These are phyloP conservation scores for Xylariaceae sp. DNA, from an alignment of 2,329 filamentous ascomycete genomes.

Conservation along the genomic window DNA sequence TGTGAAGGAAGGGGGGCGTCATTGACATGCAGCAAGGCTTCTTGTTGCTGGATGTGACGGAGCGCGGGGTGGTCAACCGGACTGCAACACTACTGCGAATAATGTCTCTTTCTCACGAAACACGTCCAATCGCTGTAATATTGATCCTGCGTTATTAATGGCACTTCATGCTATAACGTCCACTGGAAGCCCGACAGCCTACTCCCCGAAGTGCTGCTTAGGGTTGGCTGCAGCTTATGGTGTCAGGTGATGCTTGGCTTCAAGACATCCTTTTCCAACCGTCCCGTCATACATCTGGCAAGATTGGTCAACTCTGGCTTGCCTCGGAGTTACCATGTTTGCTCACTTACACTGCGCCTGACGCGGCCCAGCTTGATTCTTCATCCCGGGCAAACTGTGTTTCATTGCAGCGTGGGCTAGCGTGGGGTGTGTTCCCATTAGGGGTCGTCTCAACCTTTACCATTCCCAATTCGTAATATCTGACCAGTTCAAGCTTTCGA, in stretches of 20 bases:
- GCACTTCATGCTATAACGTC: too few relatives aligned
- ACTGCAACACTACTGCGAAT: slow-evolving; percentile 15
- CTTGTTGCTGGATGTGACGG: not conserved
- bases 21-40: slow-evolving; percentile 7
- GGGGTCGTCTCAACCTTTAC: slow-evolving; percentile 11
- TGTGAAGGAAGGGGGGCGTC: slow-evolving; percentile 16
- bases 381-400: slow-evolving; percentile 15
- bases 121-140: slow-evolving; percentile 9
- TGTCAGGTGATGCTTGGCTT: slow-evolving; percentile 20
- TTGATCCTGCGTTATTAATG: slow-evolving; percentile 19
- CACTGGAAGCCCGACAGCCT: slow-evolving; percentile 3
- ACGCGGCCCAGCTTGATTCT: slow-evolving; percentile 11
- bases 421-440: slow-evolving; percentile 23
- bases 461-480: slow-evolving; percentile 11
- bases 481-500: slow-evolving; percentile 11
- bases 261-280: not conserved
- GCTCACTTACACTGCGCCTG: slow-evolving; percentile 12
- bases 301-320: not conserved
- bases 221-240: slow-evolving; percentile 26
- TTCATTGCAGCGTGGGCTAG: slow-evolving; percentile 16
- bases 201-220: slow-evolving; percentile 5
- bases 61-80: not conserved
- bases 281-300: not conserved
- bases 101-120: slow-evolving; percentile 18
- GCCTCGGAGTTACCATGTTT: not conserved